These are phyloP conservation scores for Candida pini DNA, from an alignment of 805 yeast genomes.

Conservation along the genomic window DNA sequence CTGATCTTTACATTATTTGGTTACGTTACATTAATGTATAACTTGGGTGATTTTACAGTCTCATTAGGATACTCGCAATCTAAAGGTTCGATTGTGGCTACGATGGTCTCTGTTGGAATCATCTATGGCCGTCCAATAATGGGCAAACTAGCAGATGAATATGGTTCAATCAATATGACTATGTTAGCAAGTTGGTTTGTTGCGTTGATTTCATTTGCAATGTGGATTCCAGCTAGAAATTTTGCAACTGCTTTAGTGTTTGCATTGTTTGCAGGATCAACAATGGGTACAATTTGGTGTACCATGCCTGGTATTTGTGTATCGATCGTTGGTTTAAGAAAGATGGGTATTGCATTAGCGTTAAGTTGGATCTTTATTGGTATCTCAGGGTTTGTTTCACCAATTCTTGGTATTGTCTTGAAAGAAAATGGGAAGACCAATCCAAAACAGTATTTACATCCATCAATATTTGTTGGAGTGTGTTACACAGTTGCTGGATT, in stretches of 20 bases:
- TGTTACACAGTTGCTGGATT: conserved; percentile 43
- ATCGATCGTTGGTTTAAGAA: conserved; percentile 47
- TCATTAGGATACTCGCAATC: conserved; percentile 50
- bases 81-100: conserved; percentile 54
- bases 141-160: conserved; percentile 45
- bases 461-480: conserved; percentile 57
- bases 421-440: conserved; percentile 31
- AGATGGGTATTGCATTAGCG: conserved; percentile 45
- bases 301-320: conserved; percentile 47
- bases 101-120: conserved; percentile 56
- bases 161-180: conserved; percentile 47
- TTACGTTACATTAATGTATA: conserved; percentile 53
- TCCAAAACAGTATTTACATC: conserved; percentile 44
- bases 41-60: conserved; percentile 53
- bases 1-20: conserved; percentile 50
- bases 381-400: conserved; percentile 45
- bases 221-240: conserved; percentile 56
- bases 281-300: conserved; percentile 61
- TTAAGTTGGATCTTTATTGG: conserved; percentile 46
- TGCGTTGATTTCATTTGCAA: conserved; percentile 38
- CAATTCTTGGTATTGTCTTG: conserved; percentile 53
- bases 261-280: conserved; percentile 45
- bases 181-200: conserved; percentile 34
- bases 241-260: conserved; percentile 50
- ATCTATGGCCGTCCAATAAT: conserved; percentile 50